These are phyloP conservation scores for Populus alba DNA, from an alignment of 345 rosid genomes.

Conservation along the genomic window DNA sequence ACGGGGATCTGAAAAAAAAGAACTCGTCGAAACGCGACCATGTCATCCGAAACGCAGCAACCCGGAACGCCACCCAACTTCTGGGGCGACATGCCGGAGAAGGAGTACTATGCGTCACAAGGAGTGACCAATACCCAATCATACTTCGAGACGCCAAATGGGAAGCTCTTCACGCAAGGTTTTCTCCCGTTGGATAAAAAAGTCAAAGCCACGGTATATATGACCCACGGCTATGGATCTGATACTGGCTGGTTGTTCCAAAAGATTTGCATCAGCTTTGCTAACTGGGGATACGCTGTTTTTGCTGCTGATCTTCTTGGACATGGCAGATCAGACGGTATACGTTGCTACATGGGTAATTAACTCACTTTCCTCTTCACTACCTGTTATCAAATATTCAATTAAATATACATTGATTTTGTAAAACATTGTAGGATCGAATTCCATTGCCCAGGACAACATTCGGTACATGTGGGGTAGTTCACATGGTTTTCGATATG, in stretches of 20 bases:
- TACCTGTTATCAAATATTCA: not conserved
- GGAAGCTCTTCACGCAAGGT: slow-evolving; percentile 79
- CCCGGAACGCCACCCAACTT: slow-evolving; percentile 47
- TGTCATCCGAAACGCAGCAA: slow-evolving; percentile 2
- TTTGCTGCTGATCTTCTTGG: slow-evolving; percentile 96
- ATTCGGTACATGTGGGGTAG: not conserved
- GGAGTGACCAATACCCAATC: slow-evolving; percentile 71
- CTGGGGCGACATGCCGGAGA: slow-evolving; percentile 91
- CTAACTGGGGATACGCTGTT: slow-evolving; percentile 95
- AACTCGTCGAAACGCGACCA: not conserved
- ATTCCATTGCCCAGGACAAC: not conserved
- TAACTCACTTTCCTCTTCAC: too few species aligned
- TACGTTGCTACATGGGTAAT: slow-evolving; percentile 85
- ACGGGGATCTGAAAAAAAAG: not conserved
- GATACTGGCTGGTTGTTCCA: slow-evolving; percentile 94
- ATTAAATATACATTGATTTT: not conserved
- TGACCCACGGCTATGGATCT: slow-evolving; percentile 92
- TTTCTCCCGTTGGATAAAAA: slow-evolving; percentile 68
- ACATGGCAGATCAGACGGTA: slow-evolving; percentile 90
- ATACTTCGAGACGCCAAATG: slow-evolving; percentile 82
- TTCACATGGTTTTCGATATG: too few species aligned
- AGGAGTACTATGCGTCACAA: slow-evolving; percentile 80
- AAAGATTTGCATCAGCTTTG: slow-evolving; percentile 72
- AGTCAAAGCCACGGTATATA: slow-evolving; percentile 71
- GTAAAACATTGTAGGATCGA: not conserved